Percentiles rank a stretch among this genome's conserved stretches.
Conservation (phyloP, 2,329 filamentous ascomycete species). For the Clarireedia homoeocarpa region DNA sequence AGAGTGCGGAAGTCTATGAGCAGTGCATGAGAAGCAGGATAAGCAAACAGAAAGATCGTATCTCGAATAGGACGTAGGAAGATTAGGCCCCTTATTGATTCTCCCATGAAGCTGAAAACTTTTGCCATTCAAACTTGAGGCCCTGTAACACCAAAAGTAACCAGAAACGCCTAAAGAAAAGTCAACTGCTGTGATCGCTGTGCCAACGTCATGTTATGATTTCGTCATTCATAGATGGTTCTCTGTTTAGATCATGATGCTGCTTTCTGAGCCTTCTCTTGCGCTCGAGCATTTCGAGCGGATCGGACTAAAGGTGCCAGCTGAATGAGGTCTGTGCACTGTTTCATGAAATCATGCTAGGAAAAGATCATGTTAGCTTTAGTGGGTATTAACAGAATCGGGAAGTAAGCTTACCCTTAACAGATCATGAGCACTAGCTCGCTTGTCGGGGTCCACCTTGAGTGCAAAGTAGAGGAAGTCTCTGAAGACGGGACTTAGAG, state of each 20-base stretch:
- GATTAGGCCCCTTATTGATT: too few species aligned
- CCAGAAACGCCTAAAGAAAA: constrained; percentile 6
- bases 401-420: constrained; percentile 61
- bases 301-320: constrained; percentile 81
- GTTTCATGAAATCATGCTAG: constrained; percentile 74
- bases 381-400: background rate
- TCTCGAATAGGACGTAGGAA: too few species aligned
- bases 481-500: constrained; percentile 71
- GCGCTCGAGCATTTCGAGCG: constrained; percentile 74
- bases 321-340: constrained; percentile 65
- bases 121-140: too few species aligned
- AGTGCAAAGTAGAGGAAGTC: constrained; percentile 91
- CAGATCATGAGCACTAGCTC: constrained; percentile 89
- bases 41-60: too few species aligned
- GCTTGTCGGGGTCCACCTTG: constrained; percentile 94
- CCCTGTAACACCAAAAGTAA: too few species aligned
- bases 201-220: constrained; percentile 4
- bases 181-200: constrained; percentile 2
- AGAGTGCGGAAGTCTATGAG: too few species aligned
- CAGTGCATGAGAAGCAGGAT: too few species aligned
- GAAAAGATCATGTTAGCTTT: constrained; percentile 10
- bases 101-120: too few species aligned
- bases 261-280: constrained; percentile 71
- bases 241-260: constrained; percentile 13
- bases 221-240: constrained; percentile 8